A percentile compares a stretch with the other conserved stretches of the same genome.
Conservation (phyloP, 2,329 filamentous ascomycete species). For the Penicillium sp. region DNA sequence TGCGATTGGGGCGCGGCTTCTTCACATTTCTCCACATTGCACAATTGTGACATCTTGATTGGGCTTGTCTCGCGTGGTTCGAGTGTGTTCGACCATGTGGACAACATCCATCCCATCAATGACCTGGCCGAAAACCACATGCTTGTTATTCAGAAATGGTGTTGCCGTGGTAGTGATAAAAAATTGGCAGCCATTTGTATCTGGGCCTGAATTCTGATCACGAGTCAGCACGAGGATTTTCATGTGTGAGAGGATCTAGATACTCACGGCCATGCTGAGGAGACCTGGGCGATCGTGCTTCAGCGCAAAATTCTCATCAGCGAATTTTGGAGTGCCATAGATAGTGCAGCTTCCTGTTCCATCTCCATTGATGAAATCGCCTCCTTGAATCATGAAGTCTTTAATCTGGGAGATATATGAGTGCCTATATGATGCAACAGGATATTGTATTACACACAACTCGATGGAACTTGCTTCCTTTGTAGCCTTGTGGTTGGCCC, state of each 20-base stretch:
- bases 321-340: constrained; percentile 79
- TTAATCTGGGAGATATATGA: constrained; percentile 62
- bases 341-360: constrained; percentile 86
- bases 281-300: constrained; percentile 78
- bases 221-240: neutral
- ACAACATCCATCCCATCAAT: constrained; percentile 88
- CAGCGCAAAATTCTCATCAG: constrained; percentile 83
- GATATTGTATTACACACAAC: constrained; percentile 60
- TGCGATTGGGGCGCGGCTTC: neutral
- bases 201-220: constrained; percentile 75
- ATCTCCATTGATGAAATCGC: constrained; percentile 91
- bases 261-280: constrained; percentile 85
- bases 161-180: constrained; percentile 91
- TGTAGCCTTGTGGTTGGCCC: constrained; percentile 86
- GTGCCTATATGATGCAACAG: neutral
- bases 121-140: constrained; percentile 93
- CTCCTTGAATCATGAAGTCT: constrained; percentile 96
- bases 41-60: constrained; percentile 79
- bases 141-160: constrained; percentile 85
- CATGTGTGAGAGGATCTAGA: neutral
- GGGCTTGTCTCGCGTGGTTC: constrained; percentile 80
- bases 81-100: constrained; percentile 85
- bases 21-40: constrained; percentile 89
- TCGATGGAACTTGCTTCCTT: constrained; percentile 89
- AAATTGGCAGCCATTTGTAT: constrained; percentile 95